Percentiles rank a stretch among this genome's conserved stretches.
Evolutionary conservation across 2,329 filamentous ascomycete genomes (phyloP).

Genomic region (Colletotrichum magnum): DNA sequence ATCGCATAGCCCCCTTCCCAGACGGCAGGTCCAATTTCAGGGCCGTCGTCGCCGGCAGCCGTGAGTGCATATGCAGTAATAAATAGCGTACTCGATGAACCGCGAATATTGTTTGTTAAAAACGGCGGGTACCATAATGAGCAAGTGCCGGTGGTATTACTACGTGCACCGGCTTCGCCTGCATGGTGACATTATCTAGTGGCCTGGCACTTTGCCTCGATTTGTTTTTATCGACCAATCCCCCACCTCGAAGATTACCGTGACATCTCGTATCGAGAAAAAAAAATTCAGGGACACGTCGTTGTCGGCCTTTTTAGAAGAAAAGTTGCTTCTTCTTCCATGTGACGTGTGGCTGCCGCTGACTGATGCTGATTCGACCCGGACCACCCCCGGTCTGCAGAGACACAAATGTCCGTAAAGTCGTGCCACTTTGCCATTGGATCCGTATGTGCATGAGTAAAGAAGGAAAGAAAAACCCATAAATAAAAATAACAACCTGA

Average conservation of each 20-base stretch:
- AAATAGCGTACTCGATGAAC: no score
- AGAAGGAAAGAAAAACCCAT: no score
- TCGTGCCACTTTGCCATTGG: no score
- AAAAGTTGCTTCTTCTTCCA: no score
- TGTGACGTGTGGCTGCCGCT: neutral
- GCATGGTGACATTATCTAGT: neutral
- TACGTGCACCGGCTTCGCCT: neutral
- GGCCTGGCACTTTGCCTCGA: no score
- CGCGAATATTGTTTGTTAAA: neutral
- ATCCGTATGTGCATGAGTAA: no score
- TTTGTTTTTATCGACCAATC: constrained; percentile 2
- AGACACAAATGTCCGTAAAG: neutral
- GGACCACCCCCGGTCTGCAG: neutral
- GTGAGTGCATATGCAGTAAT: neutral
- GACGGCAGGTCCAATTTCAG: neutral
- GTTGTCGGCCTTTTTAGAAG: neutral
- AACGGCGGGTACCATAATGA: neutral
- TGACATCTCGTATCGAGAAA: constrained; percentile 18
- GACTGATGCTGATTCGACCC: constrained; percentile 10
- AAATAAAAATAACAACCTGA: no score
- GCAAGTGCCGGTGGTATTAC: neutral
- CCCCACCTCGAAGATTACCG: constrained; percentile 20
- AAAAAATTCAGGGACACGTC: neutral
- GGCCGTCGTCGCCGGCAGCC: neutral
- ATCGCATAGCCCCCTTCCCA: neutral